Conservation (phyloP, 1,284 basidiomycete species). For the Cryptococcus sp. region DNA sequence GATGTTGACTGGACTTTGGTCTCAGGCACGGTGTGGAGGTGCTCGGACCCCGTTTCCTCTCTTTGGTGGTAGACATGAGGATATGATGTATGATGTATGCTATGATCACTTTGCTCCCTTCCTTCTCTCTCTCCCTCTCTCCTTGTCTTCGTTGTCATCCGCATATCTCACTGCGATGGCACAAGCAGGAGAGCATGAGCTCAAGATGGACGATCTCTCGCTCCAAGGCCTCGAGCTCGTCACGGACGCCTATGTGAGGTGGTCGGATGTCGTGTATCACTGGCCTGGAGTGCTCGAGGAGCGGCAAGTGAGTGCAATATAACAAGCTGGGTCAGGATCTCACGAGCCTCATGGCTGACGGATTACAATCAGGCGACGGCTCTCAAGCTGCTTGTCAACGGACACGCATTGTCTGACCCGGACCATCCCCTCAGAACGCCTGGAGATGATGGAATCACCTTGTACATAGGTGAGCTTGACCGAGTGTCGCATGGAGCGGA, state of each 20-base stretch:
- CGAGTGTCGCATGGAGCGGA: background rate
- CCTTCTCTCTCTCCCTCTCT: background rate
- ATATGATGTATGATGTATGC: too few species aligned
- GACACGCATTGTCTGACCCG: slow-evolving; percentile 65
- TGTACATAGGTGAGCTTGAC: slow-evolving; percentile 65
- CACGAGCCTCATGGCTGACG: slow-evolving; percentile 3
- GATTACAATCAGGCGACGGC: slow-evolving; percentile 51
- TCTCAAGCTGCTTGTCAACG: slow-evolving; percentile 68
- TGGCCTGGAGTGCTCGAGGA: slow-evolving; percentile 31
- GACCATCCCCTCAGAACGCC: slow-evolving; percentile 70
- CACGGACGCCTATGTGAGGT: slow-evolving; percentile 42
- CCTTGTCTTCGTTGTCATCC: background rate
- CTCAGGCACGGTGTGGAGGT: too few species aligned
- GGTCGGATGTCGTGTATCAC: slow-evolving; percentile 42
- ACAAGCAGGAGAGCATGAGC: background rate
- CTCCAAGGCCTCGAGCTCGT: slow-evolving; percentile 18
- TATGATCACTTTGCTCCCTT: too few species aligned
- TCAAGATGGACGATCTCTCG: background rate
- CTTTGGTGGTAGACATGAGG: too few species aligned
- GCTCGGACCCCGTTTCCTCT: too few species aligned
- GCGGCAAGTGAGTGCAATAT: slow-evolving; percentile 31
- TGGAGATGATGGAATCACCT: slow-evolving; percentile 64
- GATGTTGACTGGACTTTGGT: too few species aligned
- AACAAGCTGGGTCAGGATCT: background rate
- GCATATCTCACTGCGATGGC: background rate